Conservation (phyloP, 1,284 basidiomycete genomes). For the Boletus hoseneyae region DNA sequence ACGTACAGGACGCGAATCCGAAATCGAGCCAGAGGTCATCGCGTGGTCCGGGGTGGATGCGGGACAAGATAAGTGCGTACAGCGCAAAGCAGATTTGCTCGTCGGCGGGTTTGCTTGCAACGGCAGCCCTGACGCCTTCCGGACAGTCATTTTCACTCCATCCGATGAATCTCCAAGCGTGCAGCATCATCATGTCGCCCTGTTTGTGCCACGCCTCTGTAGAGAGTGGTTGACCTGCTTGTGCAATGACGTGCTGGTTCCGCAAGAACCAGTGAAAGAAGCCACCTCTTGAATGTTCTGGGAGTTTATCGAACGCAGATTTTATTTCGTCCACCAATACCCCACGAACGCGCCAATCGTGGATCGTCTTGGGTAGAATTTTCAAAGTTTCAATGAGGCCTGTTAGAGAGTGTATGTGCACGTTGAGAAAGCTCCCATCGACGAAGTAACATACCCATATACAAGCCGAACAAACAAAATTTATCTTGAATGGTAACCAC, state of each 20-base stretch:
- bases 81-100: neutral
- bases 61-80: neutral
- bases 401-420: neutral
- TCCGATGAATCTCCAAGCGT: neutral
- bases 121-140: neutral
- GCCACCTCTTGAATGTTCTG: neutral
- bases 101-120: neutral
- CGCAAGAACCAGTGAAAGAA: constrained; percentile 4
- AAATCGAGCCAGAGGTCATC: neutral
- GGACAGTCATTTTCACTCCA: neutral
- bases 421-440: neutral
- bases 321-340: constrained; percentile 5
- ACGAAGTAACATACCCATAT: neutral
- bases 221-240: neutral
- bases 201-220: neutral
- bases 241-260: constrained; percentile 3
- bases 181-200: neutral
- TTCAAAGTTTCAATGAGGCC: neutral
- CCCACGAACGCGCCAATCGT: constrained; percentile 3
- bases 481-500: neutral
- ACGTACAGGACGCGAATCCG: neutral
- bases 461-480: neutral
- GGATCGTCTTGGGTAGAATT: constrained; percentile 1
- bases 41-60: neutral
- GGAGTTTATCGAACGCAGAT: neutral